A percentile compares a stretch with the other conserved stretches of the same genome.
Conservation (phyloP, 2,329 filamentous ascomycete genomes). For the Monilinia fructigena region DNA sequence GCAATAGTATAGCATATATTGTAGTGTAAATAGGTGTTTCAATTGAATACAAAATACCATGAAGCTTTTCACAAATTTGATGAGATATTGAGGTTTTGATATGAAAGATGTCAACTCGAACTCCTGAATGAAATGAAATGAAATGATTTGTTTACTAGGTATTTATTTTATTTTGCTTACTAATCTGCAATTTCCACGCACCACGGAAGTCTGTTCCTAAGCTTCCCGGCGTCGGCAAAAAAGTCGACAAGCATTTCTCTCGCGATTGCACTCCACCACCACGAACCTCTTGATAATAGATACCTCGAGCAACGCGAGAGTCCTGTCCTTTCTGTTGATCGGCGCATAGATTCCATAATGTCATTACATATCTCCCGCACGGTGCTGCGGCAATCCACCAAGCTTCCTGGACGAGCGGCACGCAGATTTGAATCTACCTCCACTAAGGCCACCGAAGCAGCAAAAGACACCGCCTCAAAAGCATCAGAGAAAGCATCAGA, state of each 20-base stretch:
- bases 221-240: conserved; percentile 32
- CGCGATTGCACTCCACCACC: conserved; percentile 31
- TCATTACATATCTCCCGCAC: conserved; percentile 38
- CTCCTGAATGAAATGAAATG: neutral
- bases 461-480: conserved; percentile 46
- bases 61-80: neutral
- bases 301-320: conserved; percentile 26
- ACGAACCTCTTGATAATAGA: conserved; percentile 35
- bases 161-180: conserved; percentile 16
- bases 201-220: conserved; percentile 23
- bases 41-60: conserved; percentile 8
- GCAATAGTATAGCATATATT: conserved; percentile 23
- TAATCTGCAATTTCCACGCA: conserved; percentile 20
- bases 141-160: neutral
- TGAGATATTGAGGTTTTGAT: neutral
- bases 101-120: neutral
- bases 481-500: conserved; percentile 47
- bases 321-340: conserved; percentile 28
- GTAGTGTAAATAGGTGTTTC: conserved; percentile 14
- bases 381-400: conserved; percentile 38
- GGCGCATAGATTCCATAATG: conserved; percentile 34
- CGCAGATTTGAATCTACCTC: conserved; percentile 60
- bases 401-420: conserved; percentile 33
- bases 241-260: conserved; percentile 30
- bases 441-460: conserved; percentile 48